These are phyloP conservation scores for Byssothecium circinans DNA, from an alignment of 2,329 filamentous ascomycete genomes.

Conservation along the genomic window DNA sequence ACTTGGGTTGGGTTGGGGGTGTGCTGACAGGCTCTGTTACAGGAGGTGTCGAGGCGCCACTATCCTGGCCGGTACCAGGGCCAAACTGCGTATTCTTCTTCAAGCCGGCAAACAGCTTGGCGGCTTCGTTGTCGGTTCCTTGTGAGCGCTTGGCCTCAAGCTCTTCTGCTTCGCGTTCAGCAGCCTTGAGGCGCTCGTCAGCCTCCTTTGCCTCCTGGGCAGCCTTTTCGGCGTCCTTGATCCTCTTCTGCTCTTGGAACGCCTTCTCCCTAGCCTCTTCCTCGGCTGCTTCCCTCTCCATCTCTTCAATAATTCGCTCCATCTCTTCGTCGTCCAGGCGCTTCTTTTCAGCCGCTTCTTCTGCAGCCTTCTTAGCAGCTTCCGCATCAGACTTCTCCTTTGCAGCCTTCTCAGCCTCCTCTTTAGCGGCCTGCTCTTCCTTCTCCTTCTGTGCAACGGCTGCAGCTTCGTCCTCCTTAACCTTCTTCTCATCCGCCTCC, in stretches of 20 bases:
- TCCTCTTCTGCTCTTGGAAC: constrained; percentile 68
- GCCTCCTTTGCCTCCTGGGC: constrained; percentile 56
- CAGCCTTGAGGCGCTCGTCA: constrained; percentile 56
- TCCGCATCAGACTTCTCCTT: constrained; percentile 34
- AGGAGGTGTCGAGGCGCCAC: constrained; percentile 11
- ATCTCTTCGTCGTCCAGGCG: constrained; percentile 48
- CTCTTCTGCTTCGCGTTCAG: constrained; percentile 53
- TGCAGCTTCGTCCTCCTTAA: constrained; percentile 46
- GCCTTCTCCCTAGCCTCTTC: constrained; percentile 71
- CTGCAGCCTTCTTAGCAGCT: constrained; percentile 21
- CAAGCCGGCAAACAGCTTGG: constrained; percentile 49
- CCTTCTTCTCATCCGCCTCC: constrained; percentile 46
- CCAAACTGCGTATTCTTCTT: constrained; percentile 53
- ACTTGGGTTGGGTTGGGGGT: constrained; percentile 29
- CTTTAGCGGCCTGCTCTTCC: constrained; percentile 42
- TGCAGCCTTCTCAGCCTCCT: constrained; percentile 55
- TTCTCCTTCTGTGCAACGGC: constrained; percentile 34
- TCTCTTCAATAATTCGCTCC: constrained; percentile 65
- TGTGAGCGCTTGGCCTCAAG: constrained; percentile 49
- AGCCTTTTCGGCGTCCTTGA: constrained; percentile 61
- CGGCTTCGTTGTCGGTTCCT: constrained; percentile 47
- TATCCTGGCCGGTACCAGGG: constrained; percentile 44
- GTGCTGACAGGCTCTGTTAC: constrained; percentile 52
- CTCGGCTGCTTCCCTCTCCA: constrained; percentile 48
- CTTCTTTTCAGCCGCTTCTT: constrained; percentile 34